Base-by-base conservation (phyloP, 2,329 filamentous ascomycete genomes). In the Clarireedia hainanense region DNA sequence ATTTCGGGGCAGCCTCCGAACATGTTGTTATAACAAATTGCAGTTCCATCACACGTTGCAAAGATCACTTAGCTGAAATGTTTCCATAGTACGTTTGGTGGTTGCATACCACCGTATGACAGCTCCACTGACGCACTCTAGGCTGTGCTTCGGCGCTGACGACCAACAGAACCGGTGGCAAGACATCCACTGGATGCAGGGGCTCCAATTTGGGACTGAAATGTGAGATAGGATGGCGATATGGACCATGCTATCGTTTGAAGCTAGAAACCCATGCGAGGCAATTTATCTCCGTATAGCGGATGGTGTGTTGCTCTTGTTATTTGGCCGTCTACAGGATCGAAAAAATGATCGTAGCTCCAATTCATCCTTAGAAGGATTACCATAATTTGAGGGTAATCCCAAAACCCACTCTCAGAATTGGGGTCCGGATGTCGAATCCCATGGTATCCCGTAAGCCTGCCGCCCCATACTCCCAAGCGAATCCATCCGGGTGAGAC, bases 371-470 rank as follows among this genome's bases (percentile, higher is more conserved):
- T 55, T 9, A 24, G 47, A 26, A 50, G 52, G 26, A 55, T 50
- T n/a, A 6, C 24, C 42, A 43, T 36, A 26, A 45, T 55, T 43
- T 39, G 14, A 9, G 42, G 50, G 9, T 47, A 26, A 50, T 43
- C 15, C 36, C 17, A 23, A 17, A 24, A 23, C 23, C 23, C 42
- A 34, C 34, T 30, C 47, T 36, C n/a, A 39, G 36, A 42, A 7
- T 55, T 55, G 52, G 52, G 52, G 52, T 50, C 52, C 46, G 42
- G 43, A 43, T 42, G 39, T 10, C 15, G 15, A 20, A 42, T 42
- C 20, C 23, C 42, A 24, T n/a, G 23, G 26, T 50, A 39, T 55
- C 24, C 52, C 47, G 47, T 55, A 50, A 55, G 52, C 52, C n/a
- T 14, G 39, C 39, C 20, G 39, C 20, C 20, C 6, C 39, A 14